Base-by-base conservation (phyloP, 2,329 filamentous ascomycete genomes). In the Aspergillus hortae region DNA sequence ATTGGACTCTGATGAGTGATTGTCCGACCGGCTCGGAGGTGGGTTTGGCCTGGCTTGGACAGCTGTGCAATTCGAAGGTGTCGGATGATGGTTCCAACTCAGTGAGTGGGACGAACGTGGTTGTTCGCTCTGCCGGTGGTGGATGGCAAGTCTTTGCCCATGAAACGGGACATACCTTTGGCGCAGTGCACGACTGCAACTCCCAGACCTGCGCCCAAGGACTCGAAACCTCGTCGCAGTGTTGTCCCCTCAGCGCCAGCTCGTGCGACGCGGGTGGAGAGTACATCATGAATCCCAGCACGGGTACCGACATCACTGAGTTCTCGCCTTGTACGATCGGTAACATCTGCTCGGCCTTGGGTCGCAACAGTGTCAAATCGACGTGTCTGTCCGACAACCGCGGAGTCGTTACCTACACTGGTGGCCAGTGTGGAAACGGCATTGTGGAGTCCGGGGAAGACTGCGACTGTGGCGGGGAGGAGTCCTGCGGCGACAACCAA, bases 101-200 rank as follows among this genome's bases (percentile, higher is more conserved):
- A 1, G 88, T 95, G 27, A 86, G 88, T 17, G 89, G 89, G 30
- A 86, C 92, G 55, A 97, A 96, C 66, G 89, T 99, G 1, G 90
- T 99, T 19, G 86, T 94, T 23, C 84, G 84, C 57, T 95, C 90
- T 0, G 80, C 82, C 19, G 87, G 85, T 1, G 91, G 84, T 3
- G 92, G 96, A 67, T 97, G 92, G 92, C 91, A 96, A 69, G 88
- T 97, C 53, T 90, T 97, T 71, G 92, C 92, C 27, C 92, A 97
- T 68, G 92, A 97, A 72, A 86, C 87, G 3, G 92, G 92, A 1
- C 92, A 97, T 70, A 97, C 91, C 0, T 97, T 96, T 69, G 92
- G 92, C 43, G 94, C 92, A 4, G 90, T 96, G 9, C 94, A 99
- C 71, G 94, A 99, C 72, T 99, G 94, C 71, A 88, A 84, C 2